Percentiles rank a stretch among this genome's conserved stretches.
phyloP scores from a whole-genome alignment of 768 basidiomycete genomes.

The Heimioporus sp. region DNA sequence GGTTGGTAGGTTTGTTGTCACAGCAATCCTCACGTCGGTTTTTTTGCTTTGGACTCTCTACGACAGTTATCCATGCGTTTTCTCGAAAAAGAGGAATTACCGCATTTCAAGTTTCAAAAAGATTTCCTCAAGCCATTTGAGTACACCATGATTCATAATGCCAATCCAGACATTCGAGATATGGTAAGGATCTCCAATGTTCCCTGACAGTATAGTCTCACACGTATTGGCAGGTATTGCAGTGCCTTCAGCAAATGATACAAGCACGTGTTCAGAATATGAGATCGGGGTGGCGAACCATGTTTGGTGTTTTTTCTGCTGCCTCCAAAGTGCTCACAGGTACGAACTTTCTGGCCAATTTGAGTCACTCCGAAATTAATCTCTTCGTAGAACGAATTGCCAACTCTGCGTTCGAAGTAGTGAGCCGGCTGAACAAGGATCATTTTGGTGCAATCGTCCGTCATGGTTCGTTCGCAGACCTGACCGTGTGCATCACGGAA shows the following conservation, averaged over 20 bases:
- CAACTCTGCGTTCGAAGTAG: slow-evolving; percentile 93
- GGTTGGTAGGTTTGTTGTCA: slow-evolving; percentile 88
- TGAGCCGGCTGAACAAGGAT: slow-evolving; percentile 85
- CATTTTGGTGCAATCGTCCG: slow-evolving; percentile 90
- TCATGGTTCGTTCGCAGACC: slow-evolving; percentile 92
- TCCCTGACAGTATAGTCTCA: neutral
- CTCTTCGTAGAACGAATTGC: slow-evolving; percentile 73
- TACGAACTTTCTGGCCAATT: slow-evolving; percentile 29
- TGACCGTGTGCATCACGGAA: slow-evolving; percentile 96
- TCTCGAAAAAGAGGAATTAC: slow-evolving; percentile 95
- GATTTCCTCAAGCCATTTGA: slow-evolving; percentile 98
- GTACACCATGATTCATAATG: slow-evolving; percentile 95
- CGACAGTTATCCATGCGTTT: slow-evolving; percentile 98
- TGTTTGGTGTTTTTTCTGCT: slow-evolving; percentile 98
- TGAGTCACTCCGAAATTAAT: neutral
- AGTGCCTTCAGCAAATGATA: slow-evolving; percentile 99
- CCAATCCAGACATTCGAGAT: slow-evolving; percentile 93
- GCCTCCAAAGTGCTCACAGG: slow-evolving; percentile 91
- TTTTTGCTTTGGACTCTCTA: slow-evolving; percentile 95
- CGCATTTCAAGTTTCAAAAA: slow-evolving; percentile 99
- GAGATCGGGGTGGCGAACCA: slow-evolving; percentile 98
- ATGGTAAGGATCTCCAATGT: slow-evolving; percentile 57
- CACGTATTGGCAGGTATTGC: slow-evolving; percentile 65
- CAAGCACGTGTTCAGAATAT: slow-evolving; percentile 93
- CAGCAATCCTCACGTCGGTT: slow-evolving; percentile 93